Base-by-base conservation (phyloP, 2,329 filamentous ascomycete genomes). In the Alternaria brassicae region DNA sequence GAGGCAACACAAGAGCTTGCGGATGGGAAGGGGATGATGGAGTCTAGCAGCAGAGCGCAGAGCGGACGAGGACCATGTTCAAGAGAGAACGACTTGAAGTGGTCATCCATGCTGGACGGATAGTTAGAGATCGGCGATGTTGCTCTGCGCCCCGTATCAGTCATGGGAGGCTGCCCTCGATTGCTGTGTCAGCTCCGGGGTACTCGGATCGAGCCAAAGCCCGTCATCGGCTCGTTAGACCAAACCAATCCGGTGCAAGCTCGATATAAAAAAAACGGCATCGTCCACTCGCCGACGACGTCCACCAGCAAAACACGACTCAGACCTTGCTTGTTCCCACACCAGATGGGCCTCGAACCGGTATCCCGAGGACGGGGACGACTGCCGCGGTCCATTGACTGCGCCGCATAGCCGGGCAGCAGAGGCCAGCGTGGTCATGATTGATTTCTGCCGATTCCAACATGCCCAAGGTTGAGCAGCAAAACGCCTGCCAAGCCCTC, bases 101-200 rank as follows among this genome's bases (percentile, higher is more conserved):
- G 65, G 65, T 67, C 61, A 67, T 67, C 49, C 65, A 67, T 67
- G 54, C 44, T 66, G 51, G 58, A 57, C 48, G 53, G 53, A 57
- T 63, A 50, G 58, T 34, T 32, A 44, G 27, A 42, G 65, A 67
- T 67, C 65, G 65, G 61, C 65, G 65, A 67, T 71, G 67, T 59
- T 69, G 64, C 61, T 67, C 62, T 62, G 56, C 47, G 45, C 34
- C 63, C 39, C 51, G 55, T 59, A 60, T 56, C 56, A 56, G 60
- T 57, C 60, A 47, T 54, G 55, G 47, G 45, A 61, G 53, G 50
- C 50, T 51, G 54, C 59, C 40, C 49, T 61, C 69, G 69, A 71
- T 71, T 60, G 65, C 28, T 55, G 58, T 52, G 57, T 44, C 63
- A 54, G 62, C 56, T 63, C 58, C 59, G 48, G 58, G 64, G 32